Conservation (phyloP, 371 early-diverging fungal genomes). For the Mortierella sp. region DNA sequence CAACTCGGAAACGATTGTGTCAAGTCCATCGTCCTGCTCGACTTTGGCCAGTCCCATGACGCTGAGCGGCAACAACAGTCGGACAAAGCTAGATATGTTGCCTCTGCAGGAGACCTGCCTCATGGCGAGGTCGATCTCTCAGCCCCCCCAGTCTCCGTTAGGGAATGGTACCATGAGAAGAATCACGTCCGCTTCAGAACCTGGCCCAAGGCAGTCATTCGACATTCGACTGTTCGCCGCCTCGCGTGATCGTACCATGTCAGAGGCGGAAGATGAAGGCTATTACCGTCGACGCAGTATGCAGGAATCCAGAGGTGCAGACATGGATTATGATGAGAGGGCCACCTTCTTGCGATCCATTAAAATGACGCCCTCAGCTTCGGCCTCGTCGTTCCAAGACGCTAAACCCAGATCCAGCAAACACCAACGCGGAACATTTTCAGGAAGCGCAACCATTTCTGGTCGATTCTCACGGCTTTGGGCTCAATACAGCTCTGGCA, state of each 20-base stretch:
- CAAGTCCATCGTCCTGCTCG: slow-evolving; percentile 38
- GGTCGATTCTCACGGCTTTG: slow-evolving; percentile 49
- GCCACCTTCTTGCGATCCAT: slow-evolving; percentile 2
- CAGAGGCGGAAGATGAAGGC: slow-evolving; percentile 1
- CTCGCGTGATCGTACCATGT: slow-evolving; percentile 1
- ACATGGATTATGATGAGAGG: slow-evolving; percentile 2
- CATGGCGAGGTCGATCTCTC: slow-evolving; percentile 14
- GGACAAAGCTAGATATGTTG: background rate
- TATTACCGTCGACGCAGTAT: slow-evolving; percentile 31
- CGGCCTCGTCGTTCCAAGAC: slow-evolving; percentile 3
- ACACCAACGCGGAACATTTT: slow-evolving; percentile 20
- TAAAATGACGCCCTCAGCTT: background rate
- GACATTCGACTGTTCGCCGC: slow-evolving; percentile 14
- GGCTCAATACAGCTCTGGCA: slow-evolving; percentile 15
- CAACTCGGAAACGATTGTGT: slow-evolving; percentile 36
- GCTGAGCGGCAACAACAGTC: slow-evolving; percentile 6
- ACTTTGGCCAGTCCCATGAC: slow-evolving; percentile 27
- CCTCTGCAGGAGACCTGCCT: background rate
- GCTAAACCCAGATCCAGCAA: background rate
- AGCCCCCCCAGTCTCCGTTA: slow-evolving; percentile 1
- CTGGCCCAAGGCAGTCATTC: slow-evolving; percentile 12
- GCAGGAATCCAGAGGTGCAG: slow-evolving; percentile 19
- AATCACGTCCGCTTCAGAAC: slow-evolving; percentile 11
- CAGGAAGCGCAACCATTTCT: slow-evolving; percentile 46
- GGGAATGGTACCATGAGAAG: background rate